These are phyloP conservation scores for Gleditsia sinensis DNA, from an alignment of 306 rosid genomes.

Conservation along the genomic window DNA sequence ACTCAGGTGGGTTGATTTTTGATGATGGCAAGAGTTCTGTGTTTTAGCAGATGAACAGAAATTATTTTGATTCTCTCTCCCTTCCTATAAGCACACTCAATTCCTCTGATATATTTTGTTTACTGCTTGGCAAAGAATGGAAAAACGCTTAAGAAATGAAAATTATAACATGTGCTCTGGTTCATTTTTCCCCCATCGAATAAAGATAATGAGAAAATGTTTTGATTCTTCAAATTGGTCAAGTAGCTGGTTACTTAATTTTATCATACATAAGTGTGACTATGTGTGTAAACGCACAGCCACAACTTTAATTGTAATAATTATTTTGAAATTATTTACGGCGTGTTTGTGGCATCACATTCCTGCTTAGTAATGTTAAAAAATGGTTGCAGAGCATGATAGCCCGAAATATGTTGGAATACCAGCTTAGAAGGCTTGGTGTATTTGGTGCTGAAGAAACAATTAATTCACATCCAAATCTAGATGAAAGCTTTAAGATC, in stretches of 20 bases:
- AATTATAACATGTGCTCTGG: not conserved
- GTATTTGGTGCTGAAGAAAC: conserved; percentile 86
- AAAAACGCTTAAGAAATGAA: not conserved
- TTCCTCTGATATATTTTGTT: conserved; percentile 5
- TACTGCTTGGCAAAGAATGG: not conserved
- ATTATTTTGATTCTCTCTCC: not conserved
- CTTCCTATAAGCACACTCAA: not conserved
- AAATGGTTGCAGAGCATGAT: conserved; percentile 79
- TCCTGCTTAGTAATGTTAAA: conserved; percentile 18
- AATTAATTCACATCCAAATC: conserved; percentile 73
- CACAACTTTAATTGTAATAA: not conserved
- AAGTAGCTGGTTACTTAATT: not conserved
- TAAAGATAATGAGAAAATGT: not conserved
- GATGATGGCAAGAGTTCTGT: not conserved
- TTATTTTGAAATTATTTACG: not conserved
- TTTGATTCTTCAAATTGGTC: not conserved
- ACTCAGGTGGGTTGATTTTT: conserved; percentile 63
- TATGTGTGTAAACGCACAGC: not conserved
- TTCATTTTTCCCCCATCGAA: not conserved
- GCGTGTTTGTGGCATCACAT: not conserved
- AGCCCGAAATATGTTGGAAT: conserved; percentile 74
- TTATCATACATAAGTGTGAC: not conserved
- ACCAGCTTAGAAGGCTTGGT: conserved; percentile 81
- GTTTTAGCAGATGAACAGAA: conserved; percentile 16
- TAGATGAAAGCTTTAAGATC: conserved; percentile 68